Conservation (phyloP, 2,329 filamentous ascomycete genomes). For the Aspergillus flavus region DNA sequence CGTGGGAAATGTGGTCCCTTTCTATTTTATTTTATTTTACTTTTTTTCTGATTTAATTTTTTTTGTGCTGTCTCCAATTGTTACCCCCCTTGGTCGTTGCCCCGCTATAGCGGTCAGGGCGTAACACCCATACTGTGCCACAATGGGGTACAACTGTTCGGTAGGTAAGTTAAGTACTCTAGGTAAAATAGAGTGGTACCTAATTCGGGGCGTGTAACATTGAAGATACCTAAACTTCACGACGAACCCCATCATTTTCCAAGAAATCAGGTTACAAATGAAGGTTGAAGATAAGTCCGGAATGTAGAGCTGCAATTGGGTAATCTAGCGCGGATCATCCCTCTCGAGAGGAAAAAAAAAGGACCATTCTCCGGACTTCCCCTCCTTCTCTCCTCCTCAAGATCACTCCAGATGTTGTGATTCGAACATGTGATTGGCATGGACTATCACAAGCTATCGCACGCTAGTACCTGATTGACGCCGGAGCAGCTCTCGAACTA, state of each 20-base stretch:
- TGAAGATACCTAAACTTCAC: background rate
- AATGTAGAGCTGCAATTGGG: background rate
- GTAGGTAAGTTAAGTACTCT: background rate
- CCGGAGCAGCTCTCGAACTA: slow-evolving; percentile 1
- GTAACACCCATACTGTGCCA: background rate
- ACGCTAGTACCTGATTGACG: slow-evolving; percentile 3
- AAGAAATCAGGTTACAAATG: background rate
- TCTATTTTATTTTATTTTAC: slow-evolving; percentile 1
- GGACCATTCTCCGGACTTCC: background rate
- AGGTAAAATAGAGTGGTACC: background rate
- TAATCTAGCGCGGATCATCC: background rate
- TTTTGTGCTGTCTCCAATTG: background rate
- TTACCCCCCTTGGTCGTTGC: slow-evolving; percentile 2
- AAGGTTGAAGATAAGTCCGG: background rate
- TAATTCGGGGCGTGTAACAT: background rate
- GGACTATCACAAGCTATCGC: slow-evolving; percentile 2
- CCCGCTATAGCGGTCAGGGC: slow-evolving; percentile 3
- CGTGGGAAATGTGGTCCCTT: slow-evolving; percentile 6
- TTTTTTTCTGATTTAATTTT: slow-evolving; percentile 7
- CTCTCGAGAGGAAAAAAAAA: background rate
- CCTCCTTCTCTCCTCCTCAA: too few species aligned
- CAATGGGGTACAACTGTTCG: background rate
- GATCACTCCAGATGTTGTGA: background rate
- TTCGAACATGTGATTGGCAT: slow-evolving; percentile 3
- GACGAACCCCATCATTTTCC: background rate